phyloP scores from a whole-genome alignment of 2,329 filamentous ascomycete genomes.

The Penicillium sp. region DNA sequence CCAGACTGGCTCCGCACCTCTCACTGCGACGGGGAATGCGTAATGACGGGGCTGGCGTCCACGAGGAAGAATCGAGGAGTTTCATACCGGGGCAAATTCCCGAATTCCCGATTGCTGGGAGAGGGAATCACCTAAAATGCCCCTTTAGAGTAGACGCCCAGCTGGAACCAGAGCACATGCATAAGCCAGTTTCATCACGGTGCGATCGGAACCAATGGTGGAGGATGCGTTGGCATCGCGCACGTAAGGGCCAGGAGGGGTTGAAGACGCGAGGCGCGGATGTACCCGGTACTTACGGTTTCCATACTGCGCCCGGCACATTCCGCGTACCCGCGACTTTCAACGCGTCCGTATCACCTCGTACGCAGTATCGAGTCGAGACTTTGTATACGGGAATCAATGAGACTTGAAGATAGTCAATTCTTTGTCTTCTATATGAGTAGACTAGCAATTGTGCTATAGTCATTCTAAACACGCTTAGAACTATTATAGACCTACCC shows the following conservation, averaged over 20 bases:
- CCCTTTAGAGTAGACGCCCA: too few species aligned
- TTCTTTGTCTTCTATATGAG: too few species aligned
- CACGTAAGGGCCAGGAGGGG: conserved; percentile 7
- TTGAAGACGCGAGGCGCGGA: conserved; percentile 8
- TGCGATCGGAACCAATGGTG: conserved; percentile 7
- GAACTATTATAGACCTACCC: too few species aligned
- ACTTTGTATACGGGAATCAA: too few species aligned
- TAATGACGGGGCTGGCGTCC: conserved; percentile 3
- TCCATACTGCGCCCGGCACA: not conserved
- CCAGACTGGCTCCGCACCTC: not conserved
- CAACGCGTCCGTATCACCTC: not conserved
- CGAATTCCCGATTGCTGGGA: not conserved
- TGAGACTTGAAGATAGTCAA: too few species aligned
- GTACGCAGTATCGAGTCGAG: too few species aligned
- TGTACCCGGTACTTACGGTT: conserved; percentile 2
- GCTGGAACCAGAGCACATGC: too few species aligned
- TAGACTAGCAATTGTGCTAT: too few species aligned
- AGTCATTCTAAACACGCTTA: too few species aligned
- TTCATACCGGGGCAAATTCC: not conserved
- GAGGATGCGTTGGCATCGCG: conserved; percentile 11
- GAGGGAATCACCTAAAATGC: too few species aligned
- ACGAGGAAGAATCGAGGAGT: not conserved
- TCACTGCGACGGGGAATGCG: conserved; percentile 1
- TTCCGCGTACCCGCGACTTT: not conserved
- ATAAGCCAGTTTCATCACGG: conserved; percentile 2